A percentile compares a stretch with the other conserved stretches of the same genome.
Conservation (phyloP, 768 basidiomycete species). For the Imleria badia region DNA sequence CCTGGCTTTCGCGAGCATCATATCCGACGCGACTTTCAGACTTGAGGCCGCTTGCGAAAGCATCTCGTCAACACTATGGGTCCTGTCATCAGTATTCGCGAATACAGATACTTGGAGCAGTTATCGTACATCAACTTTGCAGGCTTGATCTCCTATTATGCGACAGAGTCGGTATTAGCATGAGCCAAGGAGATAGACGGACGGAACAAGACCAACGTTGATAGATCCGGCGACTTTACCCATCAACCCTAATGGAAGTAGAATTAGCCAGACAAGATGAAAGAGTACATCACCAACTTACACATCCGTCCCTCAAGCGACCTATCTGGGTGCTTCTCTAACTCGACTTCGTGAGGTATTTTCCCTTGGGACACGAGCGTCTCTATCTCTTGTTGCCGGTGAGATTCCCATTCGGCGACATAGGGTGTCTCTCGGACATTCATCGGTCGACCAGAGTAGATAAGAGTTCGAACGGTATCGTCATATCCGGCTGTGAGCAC, state of each 20-base stretch:
- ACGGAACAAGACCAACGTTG: slow-evolving; percentile 39
- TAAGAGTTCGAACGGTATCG: slow-evolving; percentile 66
- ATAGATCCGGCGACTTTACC: slow-evolving; percentile 76
- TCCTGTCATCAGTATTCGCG: slow-evolving; percentile 8
- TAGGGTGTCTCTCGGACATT: slow-evolving; percentile 81
- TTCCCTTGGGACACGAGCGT: slow-evolving; percentile 59
- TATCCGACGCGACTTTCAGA: slow-evolving; percentile 44
- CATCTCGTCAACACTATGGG: slow-evolving; percentile 73
- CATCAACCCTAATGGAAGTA: slow-evolving; percentile 59
- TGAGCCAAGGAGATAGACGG: background rate
- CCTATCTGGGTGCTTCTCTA: slow-evolving; percentile 66
- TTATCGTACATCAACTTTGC: slow-evolving; percentile 77
- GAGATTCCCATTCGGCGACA: slow-evolving; percentile 72
- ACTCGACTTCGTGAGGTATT: slow-evolving; percentile 74
- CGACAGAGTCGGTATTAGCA: slow-evolving; percentile 5
- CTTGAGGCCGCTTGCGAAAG: slow-evolving; percentile 66
- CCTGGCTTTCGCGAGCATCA: slow-evolving; percentile 49
- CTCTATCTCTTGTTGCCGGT: slow-evolving; percentile 57
- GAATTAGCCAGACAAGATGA: slow-evolving; percentile 1
- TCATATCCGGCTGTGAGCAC: slow-evolving; percentile 72
- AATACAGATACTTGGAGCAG: background rate
- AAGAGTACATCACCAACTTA: slow-evolving; percentile 33
- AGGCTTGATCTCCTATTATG: slow-evolving; percentile 67
- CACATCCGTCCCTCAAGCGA: slow-evolving; percentile 59
- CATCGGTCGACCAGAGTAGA: slow-evolving; percentile 80